Percentiles rank a stretch among this genome's conserved stretches.
These are phyloP conservation scores for Ogataea nonfermentans DNA, from an alignment of 805 yeast species.

Conservation along the genomic window DNA sequence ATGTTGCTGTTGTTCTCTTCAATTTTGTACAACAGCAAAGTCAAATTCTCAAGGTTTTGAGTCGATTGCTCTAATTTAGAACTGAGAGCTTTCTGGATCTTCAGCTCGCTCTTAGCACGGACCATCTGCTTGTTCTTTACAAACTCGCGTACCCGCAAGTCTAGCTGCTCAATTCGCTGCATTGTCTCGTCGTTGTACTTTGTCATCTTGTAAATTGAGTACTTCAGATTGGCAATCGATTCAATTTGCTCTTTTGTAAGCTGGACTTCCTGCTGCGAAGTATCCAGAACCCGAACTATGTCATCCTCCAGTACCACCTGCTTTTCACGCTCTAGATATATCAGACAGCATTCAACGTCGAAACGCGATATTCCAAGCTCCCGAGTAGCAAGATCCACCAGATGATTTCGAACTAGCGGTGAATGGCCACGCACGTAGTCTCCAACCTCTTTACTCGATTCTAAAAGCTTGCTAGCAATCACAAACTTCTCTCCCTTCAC, in stretches of 20 bases:
- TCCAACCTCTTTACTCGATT: slow-evolving; percentile 12
- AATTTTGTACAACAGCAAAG: slow-evolving; percentile 23
- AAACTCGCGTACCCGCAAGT: slow-evolving; percentile 12
- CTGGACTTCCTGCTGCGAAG: slow-evolving; percentile 7
- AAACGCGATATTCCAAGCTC: slow-evolving; percentile 11
- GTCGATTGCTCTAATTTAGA: slow-evolving; percentile 22
- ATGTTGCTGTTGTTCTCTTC: slow-evolving; percentile 30
- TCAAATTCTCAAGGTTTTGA: slow-evolving; percentile 24
- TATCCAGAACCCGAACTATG: not conserved
- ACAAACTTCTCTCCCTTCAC: slow-evolving; percentile 22
- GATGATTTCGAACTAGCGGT: slow-evolving; percentile 19
- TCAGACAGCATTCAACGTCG: slow-evolving; percentile 25
- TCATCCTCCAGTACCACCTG: slow-evolving; percentile 4
- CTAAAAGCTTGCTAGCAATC: slow-evolving; percentile 16
- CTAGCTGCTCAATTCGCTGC: slow-evolving; percentile 13
- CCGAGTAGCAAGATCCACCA: slow-evolving; percentile 7
- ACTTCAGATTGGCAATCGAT: slow-evolving; percentile 30
- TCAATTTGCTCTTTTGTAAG: slow-evolving; percentile 18
- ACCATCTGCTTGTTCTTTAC: slow-evolving; percentile 19
- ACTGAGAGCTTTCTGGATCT: slow-evolving; percentile 22
- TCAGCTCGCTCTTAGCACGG: slow-evolving; percentile 27
- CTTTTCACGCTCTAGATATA: slow-evolving; percentile 22
- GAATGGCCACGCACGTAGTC: slow-evolving; percentile 2
- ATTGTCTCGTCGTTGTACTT: slow-evolving; percentile 18
- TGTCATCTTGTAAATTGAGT: slow-evolving; percentile 24